Conservation (phyloP, 306 rosid species). For the Arachis stenosperma region DNA sequence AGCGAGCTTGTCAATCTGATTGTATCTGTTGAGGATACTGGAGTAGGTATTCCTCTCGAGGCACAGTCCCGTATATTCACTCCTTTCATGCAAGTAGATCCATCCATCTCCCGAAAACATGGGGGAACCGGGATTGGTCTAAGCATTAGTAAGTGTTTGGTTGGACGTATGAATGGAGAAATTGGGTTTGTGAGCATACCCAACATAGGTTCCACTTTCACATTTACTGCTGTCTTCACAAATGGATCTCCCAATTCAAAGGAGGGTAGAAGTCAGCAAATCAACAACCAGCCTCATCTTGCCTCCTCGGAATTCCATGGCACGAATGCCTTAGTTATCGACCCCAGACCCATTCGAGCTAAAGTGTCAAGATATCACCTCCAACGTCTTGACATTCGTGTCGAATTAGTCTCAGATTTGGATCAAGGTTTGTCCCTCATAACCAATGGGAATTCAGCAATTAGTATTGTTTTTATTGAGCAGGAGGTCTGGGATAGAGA, state of each 20-base stretch:
- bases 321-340: slow-evolving; percentile 76
- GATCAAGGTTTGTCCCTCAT: slow-evolving; percentile 59
- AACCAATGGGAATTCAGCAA: slow-evolving; percentile 47
- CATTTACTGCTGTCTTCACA: slow-evolving; percentile 82
- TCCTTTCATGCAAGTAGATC: slow-evolving; percentile 96
- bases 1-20: slow-evolving; percentile 66
- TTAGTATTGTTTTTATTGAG: slow-evolving; percentile 73
- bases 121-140: slow-evolving; percentile 99
- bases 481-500: slow-evolving; percentile 89
- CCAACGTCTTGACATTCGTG: slow-evolving; percentile 79
- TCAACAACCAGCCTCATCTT: slow-evolving; percentile 59
- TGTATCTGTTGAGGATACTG: slow-evolving; percentile 97
- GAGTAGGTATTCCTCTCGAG: slow-evolving; percentile 89
- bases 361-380: slow-evolving; percentile 89
- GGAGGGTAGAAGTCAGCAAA: slow-evolving; percentile 57
- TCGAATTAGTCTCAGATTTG: slow-evolving; percentile 68
- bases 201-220: slow-evolving; percentile 86
- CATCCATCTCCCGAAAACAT: slow-evolving; percentile 85
- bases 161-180: slow-evolving; percentile 96
- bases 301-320: slow-evolving; percentile 72
- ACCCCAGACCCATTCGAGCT: slow-evolving; percentile 75
- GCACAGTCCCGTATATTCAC: slow-evolving; percentile 78
- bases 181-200: slow-evolving; percentile 88
- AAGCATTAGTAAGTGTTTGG: slow-evolving; percentile 97
- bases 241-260: slow-evolving; percentile 52